Percentiles rank a stretch among this genome's conserved stretches.
Conservation (phyloP, 805 yeast genomes). For the Ogataea angusta region DNA sequence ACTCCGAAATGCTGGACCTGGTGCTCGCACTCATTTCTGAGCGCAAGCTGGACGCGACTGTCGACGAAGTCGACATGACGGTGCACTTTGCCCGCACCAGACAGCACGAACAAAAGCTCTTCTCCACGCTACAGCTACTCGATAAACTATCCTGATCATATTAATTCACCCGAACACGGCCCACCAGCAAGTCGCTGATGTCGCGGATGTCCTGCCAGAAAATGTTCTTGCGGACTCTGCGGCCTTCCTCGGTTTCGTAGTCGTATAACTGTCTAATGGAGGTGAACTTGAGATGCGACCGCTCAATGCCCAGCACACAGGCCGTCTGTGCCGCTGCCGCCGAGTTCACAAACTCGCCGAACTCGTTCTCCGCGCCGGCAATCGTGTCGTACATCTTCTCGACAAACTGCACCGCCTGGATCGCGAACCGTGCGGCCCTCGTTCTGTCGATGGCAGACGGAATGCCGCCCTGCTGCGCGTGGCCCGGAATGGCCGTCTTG, state of each 20-base stretch:
- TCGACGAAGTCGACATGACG: constrained; percentile 23
- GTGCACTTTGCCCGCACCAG: constrained; percentile 15
- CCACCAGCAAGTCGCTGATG: constrained; percentile 81
- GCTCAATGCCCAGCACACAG: constrained; percentile 77
- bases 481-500: constrained; percentile 81
- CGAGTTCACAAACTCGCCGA: constrained; percentile 29
- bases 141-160: constrained; percentile 2
- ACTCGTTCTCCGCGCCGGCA: constrained; percentile 22
- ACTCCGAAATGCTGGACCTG: constrained; percentile 15
- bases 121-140: background rate
- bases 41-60: constrained; percentile 22
- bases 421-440: constrained; percentile 67
- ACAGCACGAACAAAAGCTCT: background rate
- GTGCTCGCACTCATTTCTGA: constrained; percentile 20
- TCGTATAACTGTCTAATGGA: constrained; percentile 77
- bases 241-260: constrained; percentile 74
- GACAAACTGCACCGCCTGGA: constrained; percentile 65
- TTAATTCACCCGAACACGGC: constrained; percentile 45
- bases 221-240: constrained; percentile 84
- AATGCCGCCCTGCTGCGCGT: constrained; percentile 79
- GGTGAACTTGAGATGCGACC: constrained; percentile 71
- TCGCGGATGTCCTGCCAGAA: constrained; percentile 79
- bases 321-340: constrained; percentile 50
- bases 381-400: constrained; percentile 38
- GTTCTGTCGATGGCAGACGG: constrained; percentile 80